Percentiles rank a stretch among this genome's conserved stretches.
Conservation (phyloP, 257 asterid species). For the Lycium barbarum region DNA sequence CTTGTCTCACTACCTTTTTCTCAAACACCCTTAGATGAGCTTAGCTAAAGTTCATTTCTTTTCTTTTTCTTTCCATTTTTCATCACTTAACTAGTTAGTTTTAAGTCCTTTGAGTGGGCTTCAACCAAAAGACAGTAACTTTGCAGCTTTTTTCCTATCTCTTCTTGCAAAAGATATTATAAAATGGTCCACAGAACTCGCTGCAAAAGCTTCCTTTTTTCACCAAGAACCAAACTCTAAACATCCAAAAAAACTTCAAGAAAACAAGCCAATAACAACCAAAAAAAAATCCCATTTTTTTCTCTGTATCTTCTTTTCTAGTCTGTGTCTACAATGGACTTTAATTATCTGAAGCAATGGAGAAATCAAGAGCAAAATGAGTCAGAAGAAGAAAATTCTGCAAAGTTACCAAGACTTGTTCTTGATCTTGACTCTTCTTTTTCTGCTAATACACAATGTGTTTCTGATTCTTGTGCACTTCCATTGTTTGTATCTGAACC, state of each 20-base stretch:
- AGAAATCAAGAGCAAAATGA: constrained; percentile 46
- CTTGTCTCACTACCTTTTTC: constrained; percentile 56
- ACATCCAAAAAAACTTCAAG: constrained; percentile 29
- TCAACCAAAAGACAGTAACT: constrained; percentile 6
- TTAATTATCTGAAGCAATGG: constrained; percentile 73
- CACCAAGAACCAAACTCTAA: constrained; percentile 2
- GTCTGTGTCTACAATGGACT: constrained; percentile 57
- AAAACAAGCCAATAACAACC: constrained; percentile 28
- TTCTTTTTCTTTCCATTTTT: not conserved
- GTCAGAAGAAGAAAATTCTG: not conserved
- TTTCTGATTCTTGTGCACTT: constrained; percentile 43
- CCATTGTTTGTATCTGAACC: constrained; percentile 75
- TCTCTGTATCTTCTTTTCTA: not conserved
- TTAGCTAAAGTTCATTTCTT: not conserved
- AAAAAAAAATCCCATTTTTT: constrained; percentile 24
- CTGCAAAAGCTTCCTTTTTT: not conserved
- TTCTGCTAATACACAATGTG: constrained; percentile 6
- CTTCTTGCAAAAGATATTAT: constrained; percentile 5
- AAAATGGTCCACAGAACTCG: constrained; percentile 31
- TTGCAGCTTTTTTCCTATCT: constrained; percentile 1
- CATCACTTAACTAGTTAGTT: not conserved
- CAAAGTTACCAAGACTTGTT: constrained; percentile 64
- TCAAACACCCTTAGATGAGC: constrained; percentile 38
- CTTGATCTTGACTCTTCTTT: constrained; percentile 37
- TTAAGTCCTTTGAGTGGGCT: not conserved